Conservation (phyloP, 768 basidiomycete species). For the Asterophora lycoperdoides region DNA sequence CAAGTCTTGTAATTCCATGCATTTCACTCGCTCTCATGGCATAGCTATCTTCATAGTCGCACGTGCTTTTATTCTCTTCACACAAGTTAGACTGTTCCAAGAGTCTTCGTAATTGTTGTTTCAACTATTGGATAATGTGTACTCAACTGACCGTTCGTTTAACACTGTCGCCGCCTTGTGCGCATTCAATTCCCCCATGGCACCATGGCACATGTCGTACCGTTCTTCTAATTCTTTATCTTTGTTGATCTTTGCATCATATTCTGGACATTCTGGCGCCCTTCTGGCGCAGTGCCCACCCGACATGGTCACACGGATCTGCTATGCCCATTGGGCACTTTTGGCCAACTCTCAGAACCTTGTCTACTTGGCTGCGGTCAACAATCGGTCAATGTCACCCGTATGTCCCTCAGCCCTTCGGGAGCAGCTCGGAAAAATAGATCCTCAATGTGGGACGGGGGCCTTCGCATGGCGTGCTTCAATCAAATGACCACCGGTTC, state of each 20-base stretch:
- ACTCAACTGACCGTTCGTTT: constrained; percentile 9
- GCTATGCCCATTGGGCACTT: constrained; percentile 9
- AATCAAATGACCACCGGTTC: constrained; percentile 30
- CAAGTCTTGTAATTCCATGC: constrained; percentile 3
- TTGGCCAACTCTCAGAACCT: constrained; percentile 3
- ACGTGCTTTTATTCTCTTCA: constrained; percentile 12
- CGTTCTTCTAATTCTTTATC: neutral
- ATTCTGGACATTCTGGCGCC: neutral
- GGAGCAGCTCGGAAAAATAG: constrained; percentile 10
- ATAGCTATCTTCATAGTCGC: constrained; percentile 1
- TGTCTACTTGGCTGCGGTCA: too few relatives aligned
- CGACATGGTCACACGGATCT: constrained; percentile 10
- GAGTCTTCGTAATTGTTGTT: constrained; percentile 27
- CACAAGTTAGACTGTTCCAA: constrained; percentile 16
- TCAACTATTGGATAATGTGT: constrained; percentile 36
- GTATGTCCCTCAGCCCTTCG: neutral
- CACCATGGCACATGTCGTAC: constrained; percentile 6
- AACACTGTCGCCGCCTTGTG: constrained; percentile 1
- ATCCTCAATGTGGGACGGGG: constrained; percentile 6
- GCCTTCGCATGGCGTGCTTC: constrained; percentile 22
- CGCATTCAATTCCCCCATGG: neutral
- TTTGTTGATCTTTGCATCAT: neutral
- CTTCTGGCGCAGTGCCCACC: too few relatives aligned
- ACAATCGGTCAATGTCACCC: neutral
- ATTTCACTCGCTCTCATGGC: constrained; percentile 4